Base-by-base conservation (phyloP, 805 yeast species). In the Metschnikowia anglica region DNA sequence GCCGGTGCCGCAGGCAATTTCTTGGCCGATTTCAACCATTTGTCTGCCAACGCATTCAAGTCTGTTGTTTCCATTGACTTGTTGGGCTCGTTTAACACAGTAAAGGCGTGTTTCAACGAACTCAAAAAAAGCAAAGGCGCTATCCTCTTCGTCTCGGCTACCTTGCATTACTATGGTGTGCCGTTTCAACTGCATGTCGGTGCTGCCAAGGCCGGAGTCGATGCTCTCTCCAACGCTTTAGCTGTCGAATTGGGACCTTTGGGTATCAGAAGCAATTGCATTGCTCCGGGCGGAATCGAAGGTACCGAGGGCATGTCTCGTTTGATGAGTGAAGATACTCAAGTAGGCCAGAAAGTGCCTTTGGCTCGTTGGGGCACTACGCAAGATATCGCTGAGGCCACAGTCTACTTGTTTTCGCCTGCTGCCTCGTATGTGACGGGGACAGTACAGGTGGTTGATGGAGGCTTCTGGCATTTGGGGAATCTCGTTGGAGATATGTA, bases 1-100 rank as follows among this genome's bases (percentile, higher is more conserved):
- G 90, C 93, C 33, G 97, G 97, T 9, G 97, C 98, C 2, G 97
- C 97, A 3, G 97, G 98, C 7, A 91, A 91, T 69, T 90, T 91
- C 60, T 62, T 91, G 41, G 68, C 88, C 25, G 93, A 88, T 61
- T 80, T 89, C 65, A 81, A 83, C 56, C 82, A 81, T 54, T 68
- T 90, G 51, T 82, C 91, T 2, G 59, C 91, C 16, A 88, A 89
- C 59, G 97, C 96, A 5, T 90, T 90, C 73, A 85, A 85, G 63
- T 74, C 95, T 0, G 97, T 90, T 19, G 73, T 90, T 17, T 84
- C 83, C 29, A 91, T 90, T 51, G 98, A 91, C 63, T 70, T 91
- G 37, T 63, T 90, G 34, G 98, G 98, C 10, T 82, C 95, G 15
- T 90, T 75, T 70, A 90, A 91, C 63, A 88, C 97, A 1, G 86